A percentile compares a stretch with the other conserved stretches of the same genome.
These are phyloP conservation scores for Monoraphidium neglectum DNA, from an alignment of 139 green algal species.

Conservation along the genomic window DNA sequence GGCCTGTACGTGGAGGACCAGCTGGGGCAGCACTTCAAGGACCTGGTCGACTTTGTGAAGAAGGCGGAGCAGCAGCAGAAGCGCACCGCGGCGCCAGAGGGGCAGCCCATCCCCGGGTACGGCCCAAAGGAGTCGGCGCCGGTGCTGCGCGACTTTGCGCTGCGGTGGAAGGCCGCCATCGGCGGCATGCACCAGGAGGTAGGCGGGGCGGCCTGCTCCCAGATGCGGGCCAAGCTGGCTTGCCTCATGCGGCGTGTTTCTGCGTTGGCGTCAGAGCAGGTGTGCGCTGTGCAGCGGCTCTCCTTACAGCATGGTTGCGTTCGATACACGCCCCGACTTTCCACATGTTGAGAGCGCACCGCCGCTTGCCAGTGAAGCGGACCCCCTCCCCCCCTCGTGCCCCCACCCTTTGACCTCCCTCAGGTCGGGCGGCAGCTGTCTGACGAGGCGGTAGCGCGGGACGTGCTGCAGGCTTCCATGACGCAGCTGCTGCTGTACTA, in stretches of 20 bases:
- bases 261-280: not conserved
- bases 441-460: conserved; percentile 45
- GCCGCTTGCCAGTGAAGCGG: not conserved
- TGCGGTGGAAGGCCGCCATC: conserved; percentile 77
- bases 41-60: conserved; percentile 79
- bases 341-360: not conserved
- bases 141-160: conserved; percentile 50
- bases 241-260: not conserved
- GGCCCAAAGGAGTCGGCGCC: conserved; percentile 44
- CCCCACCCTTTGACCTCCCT: conserved; percentile 36
- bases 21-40: conserved; percentile 74
- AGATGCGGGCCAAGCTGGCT: too few relatives aligned
- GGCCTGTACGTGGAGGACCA: conserved; percentile 86
- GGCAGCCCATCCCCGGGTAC: conserved; percentile 58
- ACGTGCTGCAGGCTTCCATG: conserved; percentile 89
- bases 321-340: too few relatives aligned
- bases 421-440: conserved; percentile 43
- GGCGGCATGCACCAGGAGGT: conserved; percentile 83
- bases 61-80: conserved; percentile 68
- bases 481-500: conserved; percentile 96
- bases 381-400: conserved; percentile 16
- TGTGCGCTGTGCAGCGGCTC: too few relatives aligned
- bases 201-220: conserved; percentile 70
- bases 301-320: not conserved
- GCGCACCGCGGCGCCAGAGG: conserved; percentile 53